Evolutionary conservation across 139 green algal species (phyloP), one percentile per base, ranked within the genome.

Genomic region (Chlorella sp.): DNA sequence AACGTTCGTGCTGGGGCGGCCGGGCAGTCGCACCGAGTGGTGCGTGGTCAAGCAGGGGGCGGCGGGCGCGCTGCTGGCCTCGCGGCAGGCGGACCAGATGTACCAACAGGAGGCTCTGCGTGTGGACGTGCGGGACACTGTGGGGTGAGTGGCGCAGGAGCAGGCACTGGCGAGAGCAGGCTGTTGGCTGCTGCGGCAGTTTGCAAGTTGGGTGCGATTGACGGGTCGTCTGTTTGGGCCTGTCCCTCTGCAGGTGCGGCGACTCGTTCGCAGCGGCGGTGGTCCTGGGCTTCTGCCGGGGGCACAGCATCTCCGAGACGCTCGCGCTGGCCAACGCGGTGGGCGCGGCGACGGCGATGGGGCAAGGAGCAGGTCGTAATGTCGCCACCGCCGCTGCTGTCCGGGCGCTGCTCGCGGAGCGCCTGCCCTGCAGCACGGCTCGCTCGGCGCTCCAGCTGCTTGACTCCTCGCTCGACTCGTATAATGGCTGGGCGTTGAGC

Each of bases 261-360:
- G 96, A 99, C 87, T 90, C 74, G 69, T 98, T 98, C 82, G 96
- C 93, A 8, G 90, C 92, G 3, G 96, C 94, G 5, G 70, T 98
- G 27, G 92, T 94, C 21, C 75, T 97, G 58, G 96, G 95, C 17
- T 98, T 85, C 84, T 89, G 82, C 8, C 41, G 77, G 3, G 63
- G 67, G 7, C 79, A 88, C 62, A 43, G 73, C 40, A 65, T 90
- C 0, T 67, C 76, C 12, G 71, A 79, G 0, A 93, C 91, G 2
- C 78, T 99, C 60, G 82, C 90, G n/a, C 87, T 99, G 31, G 95
- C 95, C 48, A 97, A 94, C 67, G 95, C 95, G 0, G 91, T 99
- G 17, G 95, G 95, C 31, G 93, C 92, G 2, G 92, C 93, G 8
- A 99, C 95, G 1, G 95, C 95, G 12, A 97, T 77, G 75, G 84